Conservation (phyloP, 345 rosid species). For the Atalantia buxifolia region DNA sequence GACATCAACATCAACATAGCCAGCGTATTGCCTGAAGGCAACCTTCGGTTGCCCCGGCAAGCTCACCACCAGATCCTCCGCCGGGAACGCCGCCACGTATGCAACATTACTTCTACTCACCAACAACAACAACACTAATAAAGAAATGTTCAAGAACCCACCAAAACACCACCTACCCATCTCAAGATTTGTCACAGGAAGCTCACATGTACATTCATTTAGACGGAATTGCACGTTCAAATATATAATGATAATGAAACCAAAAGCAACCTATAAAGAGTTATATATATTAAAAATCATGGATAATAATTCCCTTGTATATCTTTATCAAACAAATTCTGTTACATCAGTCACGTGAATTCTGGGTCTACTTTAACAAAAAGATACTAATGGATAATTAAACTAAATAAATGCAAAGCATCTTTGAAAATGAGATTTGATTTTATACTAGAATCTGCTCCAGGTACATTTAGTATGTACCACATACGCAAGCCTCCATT, state of each 20-base stretch:
- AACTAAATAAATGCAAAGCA: not conserved
- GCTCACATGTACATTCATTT: constrained; percentile 10
- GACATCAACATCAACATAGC: constrained; percentile 76
- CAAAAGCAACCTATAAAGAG: not conserved
- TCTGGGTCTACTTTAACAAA: constrained; percentile 29
- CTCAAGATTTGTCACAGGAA: constrained; percentile 6
- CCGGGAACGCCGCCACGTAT: constrained; percentile 49
- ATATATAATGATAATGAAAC: not conserved
- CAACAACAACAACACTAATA: constrained; percentile 24
- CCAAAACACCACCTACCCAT: constrained; percentile 34
- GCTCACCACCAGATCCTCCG: constrained; percentile 68
- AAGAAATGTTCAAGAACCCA: constrained; percentile 16
- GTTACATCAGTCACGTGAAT: constrained; percentile 44
- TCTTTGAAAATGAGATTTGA: not conserved
- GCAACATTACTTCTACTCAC: constrained; percentile 19
- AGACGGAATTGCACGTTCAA: not conserved
- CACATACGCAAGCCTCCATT: not conserved
- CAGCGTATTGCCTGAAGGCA: constrained; percentile 72
- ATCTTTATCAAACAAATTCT: constrained; percentile 22
- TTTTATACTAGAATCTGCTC: not conserved
- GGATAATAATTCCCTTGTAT: constrained; percentile 17
- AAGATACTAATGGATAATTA: not conserved
- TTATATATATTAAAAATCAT: constrained; percentile 3
- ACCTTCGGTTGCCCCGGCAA: constrained; percentile 84
- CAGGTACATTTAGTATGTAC: too few species aligned